Conservation (phyloP, 2,329 filamentous ascomycete species). For the Monilinia aucupariae region DNA sequence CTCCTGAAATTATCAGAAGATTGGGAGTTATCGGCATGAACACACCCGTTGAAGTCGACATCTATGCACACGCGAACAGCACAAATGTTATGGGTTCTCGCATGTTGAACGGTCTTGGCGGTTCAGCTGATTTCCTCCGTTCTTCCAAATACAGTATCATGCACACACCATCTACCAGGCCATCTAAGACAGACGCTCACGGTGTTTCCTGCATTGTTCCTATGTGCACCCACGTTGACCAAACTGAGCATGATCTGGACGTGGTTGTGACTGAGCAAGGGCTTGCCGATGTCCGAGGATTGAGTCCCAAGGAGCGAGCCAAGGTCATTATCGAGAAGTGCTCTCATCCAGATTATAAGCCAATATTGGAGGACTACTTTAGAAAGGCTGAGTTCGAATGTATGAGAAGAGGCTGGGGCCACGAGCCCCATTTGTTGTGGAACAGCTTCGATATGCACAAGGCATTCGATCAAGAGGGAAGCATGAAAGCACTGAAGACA, state of each 20-base stretch:
- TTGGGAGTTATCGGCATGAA: constrained; percentile 92
- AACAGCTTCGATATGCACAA: constrained; percentile 87
- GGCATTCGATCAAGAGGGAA: constrained; percentile 74
- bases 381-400: constrained; percentile 84
- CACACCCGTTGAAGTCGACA: constrained; percentile 89
- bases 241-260: constrained; percentile 89
- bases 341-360: constrained; percentile 77
- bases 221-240: constrained; percentile 87
- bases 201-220: constrained; percentile 87
- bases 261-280: constrained; percentile 74
- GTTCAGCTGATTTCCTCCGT: constrained; percentile 76
- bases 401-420: constrained; percentile 78
- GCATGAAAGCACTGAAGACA: constrained; percentile 54
- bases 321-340: constrained; percentile 83
- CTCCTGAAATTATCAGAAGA: constrained; percentile 82
- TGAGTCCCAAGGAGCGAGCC: constrained; percentile 74
- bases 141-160: constrained; percentile 82
- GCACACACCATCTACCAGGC: constrained; percentile 80
- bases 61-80: constrained; percentile 88
- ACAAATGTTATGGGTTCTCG: constrained; percentile 85
- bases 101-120: constrained; percentile 82
- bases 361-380: constrained; percentile 77
- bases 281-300: constrained; percentile 76
- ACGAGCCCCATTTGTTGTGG: constrained; percentile 83
- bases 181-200: constrained; percentile 74